phyloP scores from a whole-genome alignment of 2,329 filamentous ascomycete genomes.

The Talaromyces funiculosus region DNA sequence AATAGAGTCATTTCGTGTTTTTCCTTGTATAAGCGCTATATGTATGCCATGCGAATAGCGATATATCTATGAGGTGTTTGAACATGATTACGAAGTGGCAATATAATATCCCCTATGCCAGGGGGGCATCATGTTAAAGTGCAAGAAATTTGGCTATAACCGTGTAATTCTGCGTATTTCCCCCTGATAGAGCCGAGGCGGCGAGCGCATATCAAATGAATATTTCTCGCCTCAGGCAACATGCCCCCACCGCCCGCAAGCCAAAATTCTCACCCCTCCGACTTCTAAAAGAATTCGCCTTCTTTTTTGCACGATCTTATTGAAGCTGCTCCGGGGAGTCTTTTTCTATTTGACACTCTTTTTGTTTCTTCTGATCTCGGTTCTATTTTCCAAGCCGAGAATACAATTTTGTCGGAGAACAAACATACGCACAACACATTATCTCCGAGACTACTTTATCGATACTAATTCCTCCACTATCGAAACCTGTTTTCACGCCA shows the following conservation, averaged over 20 bases:
- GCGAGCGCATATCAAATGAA: background rate
- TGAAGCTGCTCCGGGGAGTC: background rate
- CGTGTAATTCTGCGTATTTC: background rate
- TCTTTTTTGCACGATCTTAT: background rate
- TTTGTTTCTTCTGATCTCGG: background rate
- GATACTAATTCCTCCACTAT: conserved; percentile 9
- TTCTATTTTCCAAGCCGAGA: background rate
- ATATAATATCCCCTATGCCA: background rate
- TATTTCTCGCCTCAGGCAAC: conserved; percentile 12
- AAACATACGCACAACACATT: conserved; percentile 2
- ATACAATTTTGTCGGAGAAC: conserved; percentile 3
- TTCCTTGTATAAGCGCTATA: background rate
- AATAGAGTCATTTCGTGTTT: background rate
- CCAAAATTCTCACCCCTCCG: conserved; percentile 15
- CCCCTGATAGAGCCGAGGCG: background rate
- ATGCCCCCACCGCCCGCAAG: conserved; percentile 7
- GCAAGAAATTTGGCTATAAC: background rate
- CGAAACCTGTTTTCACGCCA: conserved; percentile 5
- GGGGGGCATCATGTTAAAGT: background rate
- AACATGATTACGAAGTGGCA: background rate
- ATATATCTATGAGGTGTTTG: conserved; percentile 2
- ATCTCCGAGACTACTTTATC: conserved; percentile 12
- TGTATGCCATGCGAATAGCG: background rate
- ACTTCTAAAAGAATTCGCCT: background rate
- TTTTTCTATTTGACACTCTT: background rate